Base-by-base conservation (phyloP, 2,329 filamentous ascomycete genomes). In the Diplodia seriata region DNA sequence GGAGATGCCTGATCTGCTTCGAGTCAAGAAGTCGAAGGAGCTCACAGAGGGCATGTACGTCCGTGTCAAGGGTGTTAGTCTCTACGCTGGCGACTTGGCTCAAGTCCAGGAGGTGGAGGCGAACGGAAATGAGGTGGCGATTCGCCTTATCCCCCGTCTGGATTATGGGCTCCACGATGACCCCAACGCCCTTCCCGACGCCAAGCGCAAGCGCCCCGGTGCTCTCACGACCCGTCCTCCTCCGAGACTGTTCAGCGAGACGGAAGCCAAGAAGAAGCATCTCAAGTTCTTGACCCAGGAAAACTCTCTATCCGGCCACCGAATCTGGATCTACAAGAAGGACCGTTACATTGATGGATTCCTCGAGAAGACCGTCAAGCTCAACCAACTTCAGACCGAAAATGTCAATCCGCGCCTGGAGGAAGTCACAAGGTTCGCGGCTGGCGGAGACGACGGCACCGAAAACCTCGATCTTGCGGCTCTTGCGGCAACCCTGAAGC, bases 1-100 rank as follows among this genome's bases (percentile, higher is more conserved):
- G 78, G 95, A 99, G 80, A 97, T 97, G 90, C 94, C 95, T 1
- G 95, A 98, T 79, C 86, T 99, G n/a, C 85, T 99, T 20, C 89
- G 93, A 63, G 62, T 68, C 29, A 92, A 97, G 33, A 90, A 89
- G 69, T 97, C 97, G 82, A 94, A 91, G 2, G 91, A 93, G 57
- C 89, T 99, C 40, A 89, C 95, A 73, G 91, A 91, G 11, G 94
- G 94, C 71, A 93, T 93, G 47, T 99, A 95, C 86, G 94, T 98
- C 63, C 92, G 95, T 71, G 89, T 98, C 71, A 90, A 89, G 77
- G 88, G 92, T 66, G 89, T 89, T 2, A 86, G 90, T 54, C 91
- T 94, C 76, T 96, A 99, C 79, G 87, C 88, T 50, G 92, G 92
- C 23, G 95, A 99, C 84, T 83, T 99, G 73, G 95, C 93, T 5